phyloP scores from a whole-genome alignment of 345 rosid genomes.

The Sisymbrium altissimum region DNA sequence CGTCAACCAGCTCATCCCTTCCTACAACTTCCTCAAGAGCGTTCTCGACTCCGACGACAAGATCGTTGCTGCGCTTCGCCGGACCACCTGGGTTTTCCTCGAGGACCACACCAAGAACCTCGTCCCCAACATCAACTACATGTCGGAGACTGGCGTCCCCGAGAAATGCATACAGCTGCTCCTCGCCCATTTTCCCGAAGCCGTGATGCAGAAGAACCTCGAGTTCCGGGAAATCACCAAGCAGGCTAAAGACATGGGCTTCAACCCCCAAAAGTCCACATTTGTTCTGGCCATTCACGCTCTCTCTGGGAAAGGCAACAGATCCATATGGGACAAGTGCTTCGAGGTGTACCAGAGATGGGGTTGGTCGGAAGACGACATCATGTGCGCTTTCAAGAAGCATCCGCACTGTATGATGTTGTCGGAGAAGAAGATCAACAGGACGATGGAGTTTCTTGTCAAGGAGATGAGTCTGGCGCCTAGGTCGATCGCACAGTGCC shows the following conservation, averaged over 20 bases:
- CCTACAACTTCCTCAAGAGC: conserved; percentile 40
- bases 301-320: conserved; percentile 1
- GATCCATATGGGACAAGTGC: conserved; percentile 32
- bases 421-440: conserved; percentile 44
- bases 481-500: conserved; percentile 33
- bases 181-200: conserved; percentile 38
- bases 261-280: conserved; percentile 40
- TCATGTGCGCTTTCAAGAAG: conserved; percentile 42
- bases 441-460: conserved; percentile 48
- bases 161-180: too few relatives aligned
- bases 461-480: conserved; percentile 44
- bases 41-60: conserved; percentile 33
- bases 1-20: conserved; percentile 39
- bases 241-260: conserved; percentile 48
- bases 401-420: conserved; percentile 51
- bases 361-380: conserved; percentile 58
- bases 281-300: conserved; percentile 51
- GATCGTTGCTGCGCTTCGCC: conserved; percentile 31
- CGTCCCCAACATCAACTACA: too few relatives aligned
- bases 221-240: conserved; percentile 31
- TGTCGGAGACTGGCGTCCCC: too few relatives aligned
- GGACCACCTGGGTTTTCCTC: too few relatives aligned
- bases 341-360: conserved; percentile 47
- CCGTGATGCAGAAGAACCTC: conserved; percentile 38
- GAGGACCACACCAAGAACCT: too few relatives aligned